These are phyloP conservation scores for Naganishia kalamii DNA, from an alignment of 768 basidiomycete species.

Conservation along the genomic window DNA sequence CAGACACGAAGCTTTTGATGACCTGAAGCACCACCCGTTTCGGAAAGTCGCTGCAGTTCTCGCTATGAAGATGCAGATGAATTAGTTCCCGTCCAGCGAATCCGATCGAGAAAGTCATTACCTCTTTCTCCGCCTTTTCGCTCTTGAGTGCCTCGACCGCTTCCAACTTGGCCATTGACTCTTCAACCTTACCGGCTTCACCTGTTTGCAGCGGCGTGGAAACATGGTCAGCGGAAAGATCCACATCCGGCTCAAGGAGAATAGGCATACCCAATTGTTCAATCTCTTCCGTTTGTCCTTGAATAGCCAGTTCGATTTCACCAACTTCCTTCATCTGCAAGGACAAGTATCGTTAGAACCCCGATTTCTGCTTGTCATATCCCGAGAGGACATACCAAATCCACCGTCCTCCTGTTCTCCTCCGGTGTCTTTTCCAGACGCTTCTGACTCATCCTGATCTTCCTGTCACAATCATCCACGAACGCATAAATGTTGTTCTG, in stretches of 20 bases:
- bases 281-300: slow-evolving; percentile 97
- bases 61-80: slow-evolving; percentile 52
- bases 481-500: slow-evolving; percentile 91
- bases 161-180: slow-evolving; percentile 94
- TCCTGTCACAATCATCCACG: slow-evolving; percentile 95
- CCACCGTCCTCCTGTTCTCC: slow-evolving; percentile 98
- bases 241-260: slow-evolving; percentile 26
- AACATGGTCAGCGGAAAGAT: slow-evolving; percentile 10
- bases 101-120: slow-evolving; percentile 43
- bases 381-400: slow-evolving; percentile 56
- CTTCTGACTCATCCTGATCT: slow-evolving; percentile 87
- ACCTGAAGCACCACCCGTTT: slow-evolving; percentile 97
- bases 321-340: slow-evolving; percentile 87
- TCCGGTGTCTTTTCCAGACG: slow-evolving; percentile 98
- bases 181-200: slow-evolving; percentile 98
- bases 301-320: slow-evolving; percentile 96
- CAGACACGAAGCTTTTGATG: slow-evolving; percentile 99
- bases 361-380: background rate
- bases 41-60: slow-evolving; percentile 90
- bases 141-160: slow-evolving; percentile 96
- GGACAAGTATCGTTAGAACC: background rate
- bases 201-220: slow-evolving; percentile 51
- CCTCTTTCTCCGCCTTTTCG: slow-evolving; percentile 94
- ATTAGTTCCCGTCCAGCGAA: slow-evolving; percentile 8
- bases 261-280: slow-evolving; percentile 65